Conservation (phyloP, 768 basidiomycete genomes). For the Tephrocybe sp. region DNA sequence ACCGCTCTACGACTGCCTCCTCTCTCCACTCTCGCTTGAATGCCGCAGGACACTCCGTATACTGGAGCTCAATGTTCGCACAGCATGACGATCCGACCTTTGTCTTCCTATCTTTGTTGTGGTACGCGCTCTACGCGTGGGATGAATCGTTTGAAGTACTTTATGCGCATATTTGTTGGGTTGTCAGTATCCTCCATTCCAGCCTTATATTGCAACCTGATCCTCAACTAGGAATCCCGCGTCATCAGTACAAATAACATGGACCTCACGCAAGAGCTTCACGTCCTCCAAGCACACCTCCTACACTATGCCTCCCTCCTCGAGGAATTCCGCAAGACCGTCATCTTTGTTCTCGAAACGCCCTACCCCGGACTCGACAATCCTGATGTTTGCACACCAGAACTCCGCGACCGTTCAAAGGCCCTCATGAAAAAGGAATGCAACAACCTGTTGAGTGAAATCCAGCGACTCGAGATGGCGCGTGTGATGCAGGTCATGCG, state of each 20-base stretch:
- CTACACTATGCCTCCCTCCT: slow-evolving; percentile 55
- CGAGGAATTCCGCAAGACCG: slow-evolving; percentile 51
- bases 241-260: slow-evolving; percentile 41
- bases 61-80: slow-evolving; percentile 45
- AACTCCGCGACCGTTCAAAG: slow-evolving; percentile 17
- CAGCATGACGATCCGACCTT: slow-evolving; percentile 52
- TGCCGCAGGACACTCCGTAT: slow-evolving; percentile 40
- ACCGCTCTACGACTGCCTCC: slow-evolving; percentile 33
- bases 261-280: slow-evolving; percentile 50
- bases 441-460: slow-evolving; percentile 45
- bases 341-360: slow-evolving; percentile 48
- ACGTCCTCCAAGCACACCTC: slow-evolving; percentile 57
- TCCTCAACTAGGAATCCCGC: slow-evolving; percentile 38
- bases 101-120: slow-evolving; percentile 49
- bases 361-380: slow-evolving; percentile 47
- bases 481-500: slow-evolving; percentile 42
- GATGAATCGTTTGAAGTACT: slow-evolving; percentile 56
- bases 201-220: slow-evolving; percentile 3
- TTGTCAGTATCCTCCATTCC: slow-evolving; percentile 32
- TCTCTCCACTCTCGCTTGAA: slow-evolving; percentile 35
- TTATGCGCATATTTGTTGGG: slow-evolving; percentile 47
- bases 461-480: slow-evolving; percentile 44
- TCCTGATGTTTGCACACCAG: slow-evolving; percentile 10
- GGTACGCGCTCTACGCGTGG: slow-evolving; percentile 64
- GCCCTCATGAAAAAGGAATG: slow-evolving; percentile 43